Evolutionary conservation across 192 early-diverging fungal species (phyloP), one percentile per base, ranked within the genome.

Genomic region (Thamnidium elegans): DNA sequence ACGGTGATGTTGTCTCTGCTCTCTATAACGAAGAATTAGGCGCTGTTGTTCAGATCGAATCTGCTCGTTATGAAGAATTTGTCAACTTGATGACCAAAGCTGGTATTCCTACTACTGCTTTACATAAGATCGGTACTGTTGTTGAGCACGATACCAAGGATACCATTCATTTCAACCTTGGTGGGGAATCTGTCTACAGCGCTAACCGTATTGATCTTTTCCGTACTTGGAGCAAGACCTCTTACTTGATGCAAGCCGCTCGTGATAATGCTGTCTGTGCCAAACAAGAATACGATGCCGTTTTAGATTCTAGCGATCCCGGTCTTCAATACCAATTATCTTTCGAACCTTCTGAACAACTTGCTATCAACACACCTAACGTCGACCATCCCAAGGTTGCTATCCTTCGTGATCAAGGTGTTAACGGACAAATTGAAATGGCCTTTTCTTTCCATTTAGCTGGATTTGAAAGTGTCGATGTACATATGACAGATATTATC

Each of bases 11-110:
- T 34, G 62, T 87, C 21, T 73, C 76, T 21, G 76, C 84, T n/a
- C 72, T 99, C 55, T 98, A 98, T 78, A 94, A 92, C 72, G 98
- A 99, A 73, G 98, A 99, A 75, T 83, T 99, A 14, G 98, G 98
- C 72, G 94, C 87, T n/a, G 95, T 98, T 11, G 77, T 99, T 44
- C 95, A 99, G 75, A 86, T 97, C 10, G 79, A 83, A 32, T 72
- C 78, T 36, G 46, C 67, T 1, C 78, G 89, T 51, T 69, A 91
- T 6, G 82, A 82, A 11, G 43, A 63, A 36, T 59, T 94, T 45
- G 78, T 76, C 44, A 42, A 66, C 0, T 71, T 86, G 9, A 78
- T 91, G 50, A 73, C 55, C 0, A 63, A 71, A 6, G 65, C 77
- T 17, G 85, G 87, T 39, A 80, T 93, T 72, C 83, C 87, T 17